Evolutionary conservation across 1,284 basidiomycete species (phyloP), one percentile per base, ranked within the genome.

Genomic region (Boletus albobrunnescens): DNA sequence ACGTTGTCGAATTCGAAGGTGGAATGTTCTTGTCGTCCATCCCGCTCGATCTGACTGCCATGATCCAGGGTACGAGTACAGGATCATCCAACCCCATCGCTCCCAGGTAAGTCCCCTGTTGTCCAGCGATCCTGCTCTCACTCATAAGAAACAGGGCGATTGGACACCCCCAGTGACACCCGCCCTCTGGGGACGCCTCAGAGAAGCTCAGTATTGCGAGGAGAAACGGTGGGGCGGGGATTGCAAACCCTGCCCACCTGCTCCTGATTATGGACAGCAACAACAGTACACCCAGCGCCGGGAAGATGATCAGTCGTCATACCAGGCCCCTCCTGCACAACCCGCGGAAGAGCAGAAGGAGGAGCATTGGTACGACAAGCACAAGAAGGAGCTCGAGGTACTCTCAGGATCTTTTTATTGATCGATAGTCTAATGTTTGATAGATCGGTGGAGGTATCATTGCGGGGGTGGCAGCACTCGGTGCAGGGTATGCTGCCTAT

Each of bases 61-160:
- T 8, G 41, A 46, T 44, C 37, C 53, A 87, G 84, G 77, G 24
- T 62, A 67, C 53, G 68, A 65, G 42, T 89, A 87, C 71, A 81
- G 78, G 64, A 82, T 82, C 67, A 78, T 87, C 55, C 84, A 87
- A 60, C 69, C 81, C 12, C 86, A 89, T 65, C 68, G 64, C 39
- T 85, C 84, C 22, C 81, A 86, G 73, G 83, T 78, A 47, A 37
- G 63, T 52, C 22, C 13, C 36, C 14, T 26, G 10, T 31, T 6
- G 14, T 30, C 23, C 16, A n/a, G 9, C 9, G 7, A 27, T 41
- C 4, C 10, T 14, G 1, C 27, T 17, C 44, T 46, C n/a, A 16
- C 48, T 56, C 12, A 59, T 30, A 23, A 12, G 22, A n/a, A 14
- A 42, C 55, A 86, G 81, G 47, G 69, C 27, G 82, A 84, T 54